Conservation (phyloP, 495 filamentous ascomycete species). For the Aspergillus egyptiacus region DNA sequence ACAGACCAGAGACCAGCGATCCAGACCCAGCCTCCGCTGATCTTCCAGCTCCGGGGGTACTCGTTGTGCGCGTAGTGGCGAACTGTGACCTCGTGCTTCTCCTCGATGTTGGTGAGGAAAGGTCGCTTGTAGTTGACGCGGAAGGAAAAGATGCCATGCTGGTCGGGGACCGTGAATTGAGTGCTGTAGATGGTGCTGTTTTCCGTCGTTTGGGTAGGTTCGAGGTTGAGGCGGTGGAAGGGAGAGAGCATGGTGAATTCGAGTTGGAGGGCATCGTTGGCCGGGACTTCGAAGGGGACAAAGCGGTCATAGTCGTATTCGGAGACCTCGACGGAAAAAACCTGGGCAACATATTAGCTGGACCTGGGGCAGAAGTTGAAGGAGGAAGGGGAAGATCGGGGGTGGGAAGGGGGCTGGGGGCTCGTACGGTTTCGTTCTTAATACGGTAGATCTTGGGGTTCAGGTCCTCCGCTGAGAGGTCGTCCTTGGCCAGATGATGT, state of each 20-base stretch:
- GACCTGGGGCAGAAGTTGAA: too few species aligned
- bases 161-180: slow-evolving; percentile 79
- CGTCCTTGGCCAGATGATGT: slow-evolving; percentile 60
- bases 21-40: slow-evolving; percentile 92
- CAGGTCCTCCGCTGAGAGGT: slow-evolving; percentile 37
- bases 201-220: slow-evolving; percentile 48
- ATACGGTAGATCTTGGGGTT: slow-evolving; percentile 92
- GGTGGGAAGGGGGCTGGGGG: neutral
- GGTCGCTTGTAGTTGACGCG: slow-evolving; percentile 92
- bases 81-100: slow-evolving; percentile 91
- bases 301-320: slow-evolving; percentile 69
- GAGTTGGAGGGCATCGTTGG: slow-evolving; percentile 72
- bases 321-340: slow-evolving; percentile 81
- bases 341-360: too few species aligned
- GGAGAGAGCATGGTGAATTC: slow-evolving; percentile 99
- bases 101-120: slow-evolving; percentile 81
- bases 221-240: slow-evolving; percentile 83
- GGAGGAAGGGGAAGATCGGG: neutral
- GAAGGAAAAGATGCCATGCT: slow-evolving; percentile 98
- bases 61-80: slow-evolving; percentile 96
- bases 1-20: slow-evolving; percentile 83
- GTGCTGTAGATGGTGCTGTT: slow-evolving; percentile 70
- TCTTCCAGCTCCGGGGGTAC: slow-evolving; percentile 84
- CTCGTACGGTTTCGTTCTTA: slow-evolving; percentile 94
- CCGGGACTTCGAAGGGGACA: slow-evolving; percentile 64